Evolutionary conservation across 768 basidiomycete species (phyloP), one percentile per base, ranked within the genome.

Genomic region (Rhodotorula diobovata): DNA sequence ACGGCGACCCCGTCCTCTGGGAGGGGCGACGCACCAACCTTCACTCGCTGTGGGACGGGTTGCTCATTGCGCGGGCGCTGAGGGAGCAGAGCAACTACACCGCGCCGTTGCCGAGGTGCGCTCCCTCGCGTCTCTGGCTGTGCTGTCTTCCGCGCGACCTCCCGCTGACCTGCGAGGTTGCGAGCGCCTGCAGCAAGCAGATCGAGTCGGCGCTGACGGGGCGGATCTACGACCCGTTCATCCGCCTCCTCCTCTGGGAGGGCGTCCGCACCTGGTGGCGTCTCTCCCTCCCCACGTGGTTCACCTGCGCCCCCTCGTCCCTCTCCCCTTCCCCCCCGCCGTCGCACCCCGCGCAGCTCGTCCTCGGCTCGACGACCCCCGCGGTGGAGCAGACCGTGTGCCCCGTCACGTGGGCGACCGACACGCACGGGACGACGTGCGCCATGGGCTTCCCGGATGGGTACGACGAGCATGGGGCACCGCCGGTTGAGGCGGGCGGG

Each of bases 201-300:
- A 72, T 73, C 63, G 70, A 73, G 35, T 30, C 56, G 43, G 61
- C 61, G 5, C 63, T 76, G 35, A 72, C 43, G 18, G 74, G 74
- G 32, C 55, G 63, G 9, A 75, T 75, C 62, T 78, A 77, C 64
- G 79, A 80, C 63, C 77, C 79, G 16, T 76, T 75, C 80, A 85
- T 98, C 69, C 89, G 95, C 30, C 90, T 88, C 61, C 85, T 97
- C 71, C 85, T 94, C 77, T 87, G 86, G 85, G 91, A 97, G 79
- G 93, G 93, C 59, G 80, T 93, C 37, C 83, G 89, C 41, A 81
- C 84, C 54, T 85, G 86, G 78, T 93, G 89, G 88, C 78, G 82
- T 23, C 80, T 84, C 59, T 86, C 90, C 39, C 72, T 88, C 25
- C 79, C 83, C 4, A 67, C 77, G 12, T 94, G 93, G 93, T 80